Base-by-base conservation (phyloP, 306 rosid species). In the Quercus bicolor region DNA sequence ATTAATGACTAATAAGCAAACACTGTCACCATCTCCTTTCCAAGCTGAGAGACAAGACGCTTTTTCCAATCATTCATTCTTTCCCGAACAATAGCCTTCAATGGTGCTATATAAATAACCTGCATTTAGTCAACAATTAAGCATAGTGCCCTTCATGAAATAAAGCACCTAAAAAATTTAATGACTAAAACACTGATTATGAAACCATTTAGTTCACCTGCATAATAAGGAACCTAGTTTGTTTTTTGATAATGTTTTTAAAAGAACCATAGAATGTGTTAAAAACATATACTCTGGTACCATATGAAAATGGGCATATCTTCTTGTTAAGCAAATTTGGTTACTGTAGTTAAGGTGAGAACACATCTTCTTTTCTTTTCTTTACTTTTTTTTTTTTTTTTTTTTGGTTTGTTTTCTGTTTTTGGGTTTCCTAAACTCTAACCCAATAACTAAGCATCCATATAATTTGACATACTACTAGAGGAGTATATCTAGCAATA, bases 41-140 rank as follows among this genome's bases (percentile, higher is more conserved):
- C 89, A 34, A 94, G 92, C 84, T 78, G 97, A 77, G 95, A 75
- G 75, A 94, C 97, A 79, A 94, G 97, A 75, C 90, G 84, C 81
- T 82, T 88, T 74, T 80, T 80, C 98, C 98, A 94, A 90, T 94
- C 98, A 62, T 91, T 84, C 97, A 94, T 92, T 90, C 98, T 89
- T 87, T 94, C 98, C 74, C 95, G 90, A 66, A 94, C 98, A 88
- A 94, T 94, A 71, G 98, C 97, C 88, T 94, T 94, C 89, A 94
- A 81, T 72, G 98, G 98, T 79, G 98, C 98, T 79, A 94, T 92
- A 83, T 94, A 94, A 84, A 94, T 90, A 76, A 94, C 98, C 98
- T 94, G 88, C 79, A 87, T 68, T 19, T 48, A 51, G 73, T 59
- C 5, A 59, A 24, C 21, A 72, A 55, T 62, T 72, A 70, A 57